phyloP scores from a whole-genome alignment of 2,329 filamentous ascomycete genomes.

The Trichoderma lentiforme region DNA sequence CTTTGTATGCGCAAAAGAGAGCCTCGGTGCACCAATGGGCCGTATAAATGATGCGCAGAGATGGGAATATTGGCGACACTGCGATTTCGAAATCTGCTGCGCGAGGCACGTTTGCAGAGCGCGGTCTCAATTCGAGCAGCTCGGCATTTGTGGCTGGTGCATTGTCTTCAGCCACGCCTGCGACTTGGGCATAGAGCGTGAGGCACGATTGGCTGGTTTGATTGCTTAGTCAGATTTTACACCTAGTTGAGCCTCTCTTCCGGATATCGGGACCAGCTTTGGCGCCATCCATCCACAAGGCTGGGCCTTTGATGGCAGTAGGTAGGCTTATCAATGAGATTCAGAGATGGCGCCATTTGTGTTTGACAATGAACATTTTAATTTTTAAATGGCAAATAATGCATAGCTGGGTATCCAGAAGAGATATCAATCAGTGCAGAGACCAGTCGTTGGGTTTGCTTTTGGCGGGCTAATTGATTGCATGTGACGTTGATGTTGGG shows the following conservation, averaged over 20 bases:
- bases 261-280: neutral
- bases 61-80: neutral
- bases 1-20: neutral
- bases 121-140: neutral
- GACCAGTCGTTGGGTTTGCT: neutral
- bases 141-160: slow-evolving; percentile 4
- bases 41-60: neutral
- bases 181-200: neutral
- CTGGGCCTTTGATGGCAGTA: neutral
- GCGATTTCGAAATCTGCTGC: slow-evolving; percentile 12
- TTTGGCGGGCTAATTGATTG: neutral
- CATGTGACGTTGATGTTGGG: neutral
- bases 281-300: neutral
- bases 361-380: neutral
- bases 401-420: neutral
- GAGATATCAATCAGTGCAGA: neutral
- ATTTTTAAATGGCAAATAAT: neutral
- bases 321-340: neutral
- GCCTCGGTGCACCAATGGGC: neutral
- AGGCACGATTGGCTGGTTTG: neutral
- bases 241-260: neutral
- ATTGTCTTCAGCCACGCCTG: neutral
- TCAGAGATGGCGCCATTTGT: neutral
- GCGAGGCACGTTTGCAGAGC: slow-evolving; percentile 14
- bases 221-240: neutral